Percentiles rank a stretch among this genome's conserved stretches.
Conservation (phyloP, 352 stramenopile species). For the Globisporangium spinosum region DNA sequence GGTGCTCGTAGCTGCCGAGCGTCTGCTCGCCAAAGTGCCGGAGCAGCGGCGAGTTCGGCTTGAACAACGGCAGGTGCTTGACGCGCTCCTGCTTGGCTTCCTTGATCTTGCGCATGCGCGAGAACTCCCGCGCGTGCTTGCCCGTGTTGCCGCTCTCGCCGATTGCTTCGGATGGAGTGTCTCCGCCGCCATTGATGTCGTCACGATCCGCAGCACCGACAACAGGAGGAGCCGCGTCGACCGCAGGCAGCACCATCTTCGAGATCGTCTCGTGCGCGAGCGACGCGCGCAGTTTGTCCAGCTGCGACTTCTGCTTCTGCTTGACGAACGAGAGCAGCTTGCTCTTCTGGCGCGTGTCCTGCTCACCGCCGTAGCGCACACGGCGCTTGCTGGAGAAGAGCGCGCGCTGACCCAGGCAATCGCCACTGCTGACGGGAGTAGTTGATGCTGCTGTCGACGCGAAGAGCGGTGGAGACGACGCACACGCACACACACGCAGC, state of each 20-base stretch:
- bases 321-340: conserved; percentile 29
- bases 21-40: conserved; percentile 42
- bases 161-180: conserved; percentile 3
- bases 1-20: conserved; percentile 45
- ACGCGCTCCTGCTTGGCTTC: conserved; percentile 42
- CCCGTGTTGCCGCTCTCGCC: conserved; percentile 4
- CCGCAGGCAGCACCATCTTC: conserved; percentile 6
- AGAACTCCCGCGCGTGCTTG: conserved; percentile 37
- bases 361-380: conserved; percentile 22
- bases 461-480: neutral
- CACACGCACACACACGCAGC: neutral
- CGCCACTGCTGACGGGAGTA: neutral
- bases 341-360: conserved; percentile 12
- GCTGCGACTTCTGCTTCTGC: conserved; percentile 42
- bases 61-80: conserved; percentile 72
- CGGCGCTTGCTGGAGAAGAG: conserved; percentile 41
- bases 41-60: conserved; percentile 46
- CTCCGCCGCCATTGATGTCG: neutral
- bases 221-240: neutral
- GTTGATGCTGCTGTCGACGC: neutral
- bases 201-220: neutral
- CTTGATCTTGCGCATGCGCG: conserved; percentile 53
- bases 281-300: conserved; percentile 34
- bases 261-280: conserved; percentile 27
- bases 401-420: neutral